Percentiles rank a stretch among this genome's conserved stretches.
Conservation (phyloP, 805 yeast species). For the Huiozyma sinensis region DNA sequence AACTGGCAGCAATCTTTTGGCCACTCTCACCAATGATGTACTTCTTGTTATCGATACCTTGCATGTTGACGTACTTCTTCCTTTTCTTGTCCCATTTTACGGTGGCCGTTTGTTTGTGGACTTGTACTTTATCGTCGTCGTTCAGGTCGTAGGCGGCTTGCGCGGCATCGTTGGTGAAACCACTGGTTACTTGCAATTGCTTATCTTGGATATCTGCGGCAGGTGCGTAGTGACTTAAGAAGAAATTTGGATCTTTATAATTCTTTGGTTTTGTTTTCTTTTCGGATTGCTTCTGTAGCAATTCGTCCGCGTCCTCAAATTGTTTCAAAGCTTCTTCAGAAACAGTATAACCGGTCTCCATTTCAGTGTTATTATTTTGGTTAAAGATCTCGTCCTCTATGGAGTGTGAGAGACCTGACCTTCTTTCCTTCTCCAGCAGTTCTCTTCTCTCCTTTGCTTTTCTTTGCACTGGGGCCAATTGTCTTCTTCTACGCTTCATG, state of each 20-base stretch:
- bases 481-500: constrained; percentile 79
- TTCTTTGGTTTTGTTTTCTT: constrained; percentile 34
- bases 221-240: constrained; percentile 85
- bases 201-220: constrained; percentile 69
- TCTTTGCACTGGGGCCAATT: constrained; percentile 79
- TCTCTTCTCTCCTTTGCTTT: constrained; percentile 62
- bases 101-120: constrained; percentile 52
- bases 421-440: constrained; percentile 58
- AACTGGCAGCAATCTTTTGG: constrained; percentile 81
- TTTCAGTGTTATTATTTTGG: constrained; percentile 22
- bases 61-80: constrained; percentile 76
- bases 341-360: constrained; percentile 32
- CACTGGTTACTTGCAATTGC: constrained; percentile 46
- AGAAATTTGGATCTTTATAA: constrained; percentile 69
- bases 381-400: constrained; percentile 64
- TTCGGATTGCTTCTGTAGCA: constrained; percentile 20
- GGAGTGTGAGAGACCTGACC: constrained; percentile 62
- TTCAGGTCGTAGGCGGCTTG: constrained; percentile 77
- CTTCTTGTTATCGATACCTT: constrained; percentile 64
- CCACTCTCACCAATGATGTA: constrained; percentile 94
- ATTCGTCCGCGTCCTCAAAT: constrained; percentile 33
- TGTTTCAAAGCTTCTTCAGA: constrained; percentile 31
- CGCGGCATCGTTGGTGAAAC: constrained; percentile 78
- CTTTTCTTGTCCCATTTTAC: constrained; percentile 90
- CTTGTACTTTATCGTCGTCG: constrained; percentile 63